phyloP scores from a whole-genome alignment of 2,329 filamentous ascomycete genomes.

The Metarhizium anisopliae region DNA sequence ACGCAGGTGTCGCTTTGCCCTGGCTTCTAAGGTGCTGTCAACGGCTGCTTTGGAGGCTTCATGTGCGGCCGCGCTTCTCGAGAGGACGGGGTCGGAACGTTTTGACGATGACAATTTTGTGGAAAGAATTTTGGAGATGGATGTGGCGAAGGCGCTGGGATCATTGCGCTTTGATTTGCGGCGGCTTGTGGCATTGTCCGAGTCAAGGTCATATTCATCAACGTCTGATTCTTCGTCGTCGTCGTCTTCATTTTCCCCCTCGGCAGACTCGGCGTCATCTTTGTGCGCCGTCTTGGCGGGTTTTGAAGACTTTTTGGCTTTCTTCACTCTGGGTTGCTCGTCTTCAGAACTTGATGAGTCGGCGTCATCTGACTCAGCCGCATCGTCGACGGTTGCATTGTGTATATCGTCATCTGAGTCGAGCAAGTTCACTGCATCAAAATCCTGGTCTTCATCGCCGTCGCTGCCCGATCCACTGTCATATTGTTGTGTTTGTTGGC shows the following conservation, averaged over 20 bases:
- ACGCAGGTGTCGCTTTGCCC: slow-evolving; percentile 69
- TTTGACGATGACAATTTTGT: slow-evolving; percentile 79
- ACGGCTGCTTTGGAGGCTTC: slow-evolving; percentile 63
- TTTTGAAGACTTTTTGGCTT: slow-evolving; percentile 13
- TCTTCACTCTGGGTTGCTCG: slow-evolving; percentile 15
- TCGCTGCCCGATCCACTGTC: slow-evolving; percentile 41
- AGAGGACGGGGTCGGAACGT: slow-evolving; percentile 82
- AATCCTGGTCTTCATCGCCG: slow-evolving; percentile 29
- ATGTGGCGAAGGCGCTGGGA: slow-evolving; percentile 81
- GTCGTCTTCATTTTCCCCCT: slow-evolving; percentile 26
- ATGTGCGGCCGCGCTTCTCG: slow-evolving; percentile 67
- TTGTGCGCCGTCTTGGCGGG: slow-evolving; percentile 17
- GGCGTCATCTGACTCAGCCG: slow-evolving; percentile 28
- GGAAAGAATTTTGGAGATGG: slow-evolving; percentile 83
- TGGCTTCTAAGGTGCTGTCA: slow-evolving; percentile 71
- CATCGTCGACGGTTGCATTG: slow-evolving; percentile 42
- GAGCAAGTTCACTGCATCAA: slow-evolving; percentile 43
- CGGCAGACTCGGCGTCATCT: slow-evolving; percentile 16
- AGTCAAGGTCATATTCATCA: slow-evolving; percentile 23
- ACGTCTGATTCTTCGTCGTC: slow-evolving; percentile 27
- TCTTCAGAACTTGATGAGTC: slow-evolving; percentile 28
- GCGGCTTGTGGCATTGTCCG: slow-evolving; percentile 11
- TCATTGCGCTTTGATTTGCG: slow-evolving; percentile 80
- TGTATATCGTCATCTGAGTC: slow-evolving; percentile 51
- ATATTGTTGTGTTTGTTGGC: slow-evolving; percentile 32